Conservation (phyloP, 176 grass and related monocot genomes). For the Ensete ventricosum region DNA sequence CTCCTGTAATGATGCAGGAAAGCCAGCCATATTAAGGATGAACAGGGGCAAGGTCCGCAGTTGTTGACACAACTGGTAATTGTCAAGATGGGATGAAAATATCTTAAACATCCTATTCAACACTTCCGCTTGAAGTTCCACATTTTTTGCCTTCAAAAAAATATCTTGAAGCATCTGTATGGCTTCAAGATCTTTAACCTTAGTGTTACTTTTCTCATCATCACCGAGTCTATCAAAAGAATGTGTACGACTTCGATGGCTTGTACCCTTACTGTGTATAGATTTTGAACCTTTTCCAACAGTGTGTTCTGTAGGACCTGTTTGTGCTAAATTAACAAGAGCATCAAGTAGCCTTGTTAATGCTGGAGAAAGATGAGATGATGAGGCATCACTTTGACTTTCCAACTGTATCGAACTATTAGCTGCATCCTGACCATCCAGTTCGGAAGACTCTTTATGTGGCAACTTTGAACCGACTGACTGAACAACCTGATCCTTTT, state of each 20-base stretch:
- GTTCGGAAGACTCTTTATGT: conserved; percentile 4
- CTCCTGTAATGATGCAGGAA: conserved; percentile 92
- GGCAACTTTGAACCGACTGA: conserved; percentile 30
- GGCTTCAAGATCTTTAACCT: conserved; percentile 99
- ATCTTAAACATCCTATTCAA: conserved; percentile 99
- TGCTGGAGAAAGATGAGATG: conserved; percentile 71
- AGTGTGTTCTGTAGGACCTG: conserved; percentile 57
- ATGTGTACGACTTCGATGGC: conserved; percentile 57
- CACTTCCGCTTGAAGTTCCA: conserved; percentile 94
- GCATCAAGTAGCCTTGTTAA: conserved; percentile 90
- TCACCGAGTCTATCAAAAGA: conserved; percentile 51
- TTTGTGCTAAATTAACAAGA: conserved; percentile 95
- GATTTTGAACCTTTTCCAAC: conserved; percentile 50
- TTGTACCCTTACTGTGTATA: conserved; percentile 31
- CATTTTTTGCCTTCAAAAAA: conserved; percentile 96
- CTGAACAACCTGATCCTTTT: conserved; percentile 58
- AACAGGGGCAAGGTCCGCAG: conserved; percentile 92
- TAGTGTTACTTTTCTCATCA: conserved; percentile 66
- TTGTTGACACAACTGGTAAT: conserved; percentile 93
- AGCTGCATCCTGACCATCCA: conserved; percentile 29
- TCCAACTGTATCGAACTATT: conserved; percentile 30
- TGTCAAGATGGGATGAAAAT: conserved; percentile 98
- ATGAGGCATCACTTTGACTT: conserved; percentile 25
- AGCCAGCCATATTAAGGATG: conserved; percentile 96
- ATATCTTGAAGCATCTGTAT: conserved; percentile 99